Conservation (phyloP, 1,139 yeast genomes). For the Pichia sp. region DNA sequence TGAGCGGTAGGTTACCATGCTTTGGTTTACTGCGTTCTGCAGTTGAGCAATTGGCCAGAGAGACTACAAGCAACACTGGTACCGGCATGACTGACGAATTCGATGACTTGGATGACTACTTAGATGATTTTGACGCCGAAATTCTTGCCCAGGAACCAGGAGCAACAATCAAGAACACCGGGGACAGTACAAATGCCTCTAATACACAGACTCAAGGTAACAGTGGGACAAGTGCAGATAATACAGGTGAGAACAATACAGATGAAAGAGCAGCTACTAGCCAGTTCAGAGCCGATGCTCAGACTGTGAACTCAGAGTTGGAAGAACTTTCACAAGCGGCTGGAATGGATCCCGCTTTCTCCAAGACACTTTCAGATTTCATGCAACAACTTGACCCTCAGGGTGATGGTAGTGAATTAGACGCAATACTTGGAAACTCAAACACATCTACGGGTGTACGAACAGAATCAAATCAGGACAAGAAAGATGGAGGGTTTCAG, state of each 20-base stretch:
- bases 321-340: slow-evolving; percentile 49
- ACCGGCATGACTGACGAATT: slow-evolving; percentile 39
- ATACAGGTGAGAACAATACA: too few species aligned
- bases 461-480: too few species aligned
- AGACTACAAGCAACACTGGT: too few species aligned
- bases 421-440: neutral
- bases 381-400: slow-evolving; percentile 34
- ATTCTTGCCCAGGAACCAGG: slow-evolving; percentile 62
- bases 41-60: too few species aligned
- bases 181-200: too few species aligned
- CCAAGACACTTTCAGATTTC: slow-evolving; percentile 46
- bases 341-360: slow-evolving; percentile 54
- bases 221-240: too few species aligned
- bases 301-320: slow-evolving; percentile 2
- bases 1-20: too few species aligned
- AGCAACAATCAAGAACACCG: slow-evolving; percentile 22
- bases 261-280: too few species aligned
- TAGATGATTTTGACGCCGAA: slow-evolving; percentile 75
- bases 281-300: too few species aligned
- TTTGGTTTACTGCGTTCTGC: too few species aligned
- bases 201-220: too few species aligned
- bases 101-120: slow-evolving; percentile 68
- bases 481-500: slow-evolving; percentile 64
- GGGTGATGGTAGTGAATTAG: slow-evolving; percentile 6
- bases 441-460: too few species aligned